Base-by-base conservation (phyloP, 306 rosid genomes). In the Gleditsia sinensis region DNA sequence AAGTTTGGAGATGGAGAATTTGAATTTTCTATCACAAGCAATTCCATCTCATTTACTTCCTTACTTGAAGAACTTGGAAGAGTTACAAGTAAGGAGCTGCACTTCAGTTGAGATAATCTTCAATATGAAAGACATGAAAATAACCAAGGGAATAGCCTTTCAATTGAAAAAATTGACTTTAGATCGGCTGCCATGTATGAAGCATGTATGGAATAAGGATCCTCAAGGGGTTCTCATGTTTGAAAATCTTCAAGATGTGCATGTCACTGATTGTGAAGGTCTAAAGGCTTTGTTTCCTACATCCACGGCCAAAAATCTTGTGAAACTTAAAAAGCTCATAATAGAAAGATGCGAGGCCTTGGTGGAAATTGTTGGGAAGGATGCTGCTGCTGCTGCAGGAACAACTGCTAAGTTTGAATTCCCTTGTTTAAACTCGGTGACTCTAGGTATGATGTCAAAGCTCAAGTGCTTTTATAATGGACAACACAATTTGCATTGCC, bases 251-350 rank as follows among this genome's bases (percentile, higher is more conserved):
- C n/a, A n/a, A n/a, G n/a, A n/a, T n/a, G n/a, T n/a, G n/a, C n/a
- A n/a, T n/a, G n/a, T n/a, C n/a, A n/a, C n/a, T n/a, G n/a, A n/a
- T n/a, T n/a, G n/a, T n/a, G n/a, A n/a, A n/a, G n/a, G n/a, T n/a
- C n/a, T n/a, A n/a, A n/a, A n/a, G n/a, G n/a, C n/a, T 32, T 5
- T 76, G 12, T 67, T 48, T 67, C 73, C 73, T 8, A 11, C 32
- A 28, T 33, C 50, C 7, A 14, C 36, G 10, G 25, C 54, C 1
- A 25, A 54, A 71, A 4, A 3, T 67, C 42, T 67, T n/a, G 3
- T 0, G 27, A 48, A 54, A 9, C 54, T 71, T 1, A 6, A 17
- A 37, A 7, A 0, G 3, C 21, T 33, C 5, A 5, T 0, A 23
- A 9, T 71, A 23, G 0, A 40, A 1, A 6, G 9, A 0, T 71